A percentile compares a stretch with the other conserved stretches of the same genome.
These are phyloP conservation scores for Nannochloropsis salina DNA, from an alignment of 108 stramenopile genomes.

Conservation along the genomic window DNA sequence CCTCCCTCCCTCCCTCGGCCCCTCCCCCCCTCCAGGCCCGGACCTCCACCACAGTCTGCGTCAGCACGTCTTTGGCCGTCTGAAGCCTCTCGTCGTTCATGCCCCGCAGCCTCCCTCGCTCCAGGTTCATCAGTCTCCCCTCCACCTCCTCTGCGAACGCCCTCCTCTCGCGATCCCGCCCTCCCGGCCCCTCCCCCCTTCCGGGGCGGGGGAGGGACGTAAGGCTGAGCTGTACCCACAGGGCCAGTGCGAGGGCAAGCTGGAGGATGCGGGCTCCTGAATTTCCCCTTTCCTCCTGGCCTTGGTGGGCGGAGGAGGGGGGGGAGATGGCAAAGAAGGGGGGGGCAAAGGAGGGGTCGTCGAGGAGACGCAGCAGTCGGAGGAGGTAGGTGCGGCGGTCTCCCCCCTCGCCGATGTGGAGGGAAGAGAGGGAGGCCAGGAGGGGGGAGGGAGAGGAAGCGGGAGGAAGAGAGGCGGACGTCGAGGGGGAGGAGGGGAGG, in stretches of 20 bases:
- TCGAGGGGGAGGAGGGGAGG: not conserved
- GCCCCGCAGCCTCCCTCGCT: not conserved
- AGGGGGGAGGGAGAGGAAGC: not conserved
- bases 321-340: not conserved
- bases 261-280: not conserved
- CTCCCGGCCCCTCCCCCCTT: not conserved
- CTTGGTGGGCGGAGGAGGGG: not conserved
- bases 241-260: not conserved
- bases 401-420: not conserved
- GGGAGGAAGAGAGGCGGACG: no score
- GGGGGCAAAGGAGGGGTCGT: not conserved
- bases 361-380: not conserved
- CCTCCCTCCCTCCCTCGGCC: not conserved
- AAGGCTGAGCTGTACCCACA: not conserved
- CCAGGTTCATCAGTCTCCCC: not conserved
- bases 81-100: not conserved
- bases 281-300: not conserved
- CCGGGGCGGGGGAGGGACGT: not conserved
- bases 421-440: not conserved
- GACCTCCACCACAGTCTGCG: not conserved
- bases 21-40: not conserved
- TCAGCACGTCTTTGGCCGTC: not conserved
- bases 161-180: not conserved
- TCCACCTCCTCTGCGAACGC: not conserved
- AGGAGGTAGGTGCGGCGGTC: not conserved